Evolutionary conservation across 176 grass and related monocot genomes (phyloP), one percentile per base, ranked within the genome.

Genomic region (Hordeum marinum): DNA sequence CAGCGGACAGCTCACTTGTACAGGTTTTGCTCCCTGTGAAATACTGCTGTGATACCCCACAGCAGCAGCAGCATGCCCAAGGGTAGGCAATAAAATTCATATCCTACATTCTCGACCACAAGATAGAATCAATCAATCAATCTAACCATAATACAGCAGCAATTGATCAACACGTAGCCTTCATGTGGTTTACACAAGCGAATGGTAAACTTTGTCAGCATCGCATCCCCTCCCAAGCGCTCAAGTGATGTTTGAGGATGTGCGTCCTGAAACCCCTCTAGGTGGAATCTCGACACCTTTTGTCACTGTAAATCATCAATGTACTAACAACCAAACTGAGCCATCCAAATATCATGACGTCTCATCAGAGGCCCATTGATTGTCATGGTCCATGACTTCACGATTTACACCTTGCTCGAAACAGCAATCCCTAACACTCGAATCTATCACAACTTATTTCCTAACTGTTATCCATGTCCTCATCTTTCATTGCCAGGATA

Each of bases 391-490:
- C 63, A 70, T 41, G 73, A 67, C 41, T 54, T 69, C 52, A 46
- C 9, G 5, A 78, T 78, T 83, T 88, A 88, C 80, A 83, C 36
- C 80, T 75, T 80, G 69, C 80, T 80, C 29, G 11, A 77, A 78
- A 77, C 40, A 78, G 63, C 65, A 42, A 63, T 55, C 14, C 40
- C 65, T 54, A 68, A 71, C 42, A 72, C 35, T 35, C 69, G 58
- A 77, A 77, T 73, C 41, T 83, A 74, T 46, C n/a, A 32, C 70
- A 68, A 79, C 75, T 69, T 80, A 80, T 82, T 84, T 59, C 74
- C 87, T 92, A 99, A 76, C 84, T 91, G 87, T 96, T 90, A 71
- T 88, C 86, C 88, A 90, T 90, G 81, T 92, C 83, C 61, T 89
- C 97, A 27, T 92, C 94, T 89, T 96, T 96, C 76, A 90, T 72